Conservation (phyloP, 2,329 filamentous ascomycete genomes). For the Myriosclerotinia duriaeana region DNA sequence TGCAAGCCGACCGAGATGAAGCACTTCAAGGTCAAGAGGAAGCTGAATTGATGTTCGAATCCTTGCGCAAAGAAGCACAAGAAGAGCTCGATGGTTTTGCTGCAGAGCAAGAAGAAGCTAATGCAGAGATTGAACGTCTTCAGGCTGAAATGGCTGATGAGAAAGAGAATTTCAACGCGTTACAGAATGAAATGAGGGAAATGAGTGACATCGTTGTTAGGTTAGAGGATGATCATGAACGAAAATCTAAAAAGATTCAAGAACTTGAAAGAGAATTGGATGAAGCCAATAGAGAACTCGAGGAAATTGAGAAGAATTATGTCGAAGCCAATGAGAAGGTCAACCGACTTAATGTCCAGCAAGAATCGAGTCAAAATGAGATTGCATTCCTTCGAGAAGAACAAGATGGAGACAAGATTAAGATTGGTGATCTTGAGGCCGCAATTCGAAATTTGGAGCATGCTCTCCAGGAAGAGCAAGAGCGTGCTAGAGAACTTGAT, state of each 20-base stretch:
- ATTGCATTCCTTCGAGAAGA: constrained; percentile 95
- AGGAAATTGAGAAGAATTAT: constrained; percentile 79
- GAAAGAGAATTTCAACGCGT: constrained; percentile 83
- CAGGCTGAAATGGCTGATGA: constrained; percentile 71
- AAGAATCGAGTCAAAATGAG: constrained; percentile 88
- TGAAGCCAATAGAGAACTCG: constrained; percentile 83
- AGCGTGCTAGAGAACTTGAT: constrained; percentile 70
- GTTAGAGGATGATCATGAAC: constrained; percentile 85
- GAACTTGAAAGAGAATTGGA: constrained; percentile 79
- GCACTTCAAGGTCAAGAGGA: constrained; percentile 65
- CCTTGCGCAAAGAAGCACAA: constrained; percentile 61
- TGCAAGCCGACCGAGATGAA: constrained; percentile 85
- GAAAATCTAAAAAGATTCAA: constrained; percentile 74
- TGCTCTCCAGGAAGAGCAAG: constrained; percentile 78
- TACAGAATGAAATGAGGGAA: constrained; percentile 90
- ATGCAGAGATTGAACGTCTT: constrained; percentile 67
- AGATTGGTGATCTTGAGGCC: constrained; percentile 89
- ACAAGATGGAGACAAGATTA: constrained; percentile 96
- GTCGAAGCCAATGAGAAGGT: constrained; percentile 84
- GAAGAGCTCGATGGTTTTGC: constrained; percentile 67
- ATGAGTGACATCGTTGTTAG: constrained; percentile 84
- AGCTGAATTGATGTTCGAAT: constrained; percentile 59
- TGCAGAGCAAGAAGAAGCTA: constrained; percentile 69
- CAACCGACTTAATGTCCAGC: constrained; percentile 82
- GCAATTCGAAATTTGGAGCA: constrained; percentile 77